phyloP scores from a whole-genome alignment of 179 eudicot genomes.

The Amaranthus tricolor region DNA sequence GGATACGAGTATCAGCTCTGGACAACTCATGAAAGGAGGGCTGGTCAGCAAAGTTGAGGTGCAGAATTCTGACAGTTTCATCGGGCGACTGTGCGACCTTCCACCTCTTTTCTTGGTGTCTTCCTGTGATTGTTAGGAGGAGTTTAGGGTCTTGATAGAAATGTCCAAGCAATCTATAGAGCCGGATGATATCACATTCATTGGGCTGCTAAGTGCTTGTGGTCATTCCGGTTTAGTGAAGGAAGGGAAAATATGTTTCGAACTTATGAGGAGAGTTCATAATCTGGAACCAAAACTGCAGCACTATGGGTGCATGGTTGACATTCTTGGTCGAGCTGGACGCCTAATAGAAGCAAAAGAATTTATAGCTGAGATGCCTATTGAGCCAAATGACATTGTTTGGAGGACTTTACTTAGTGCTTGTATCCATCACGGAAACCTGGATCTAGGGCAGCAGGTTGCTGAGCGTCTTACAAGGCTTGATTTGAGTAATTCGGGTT shows the following conservation, averaged over 20 bases:
- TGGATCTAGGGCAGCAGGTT: slow-evolving; percentile 39
- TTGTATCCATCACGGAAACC: slow-evolving; percentile 44
- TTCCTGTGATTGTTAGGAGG: too few relatives aligned
- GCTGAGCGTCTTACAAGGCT: slow-evolving; percentile 45
- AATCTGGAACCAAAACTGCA: slow-evolving; percentile 36
- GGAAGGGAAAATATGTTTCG: slow-evolving; percentile 39
- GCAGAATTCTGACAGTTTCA: too few relatives aligned
- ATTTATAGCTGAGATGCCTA: slow-evolving; percentile 63
- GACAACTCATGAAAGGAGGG: too few relatives aligned
- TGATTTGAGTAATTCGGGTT: slow-evolving; percentile 43
- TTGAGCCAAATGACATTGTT: slow-evolving; percentile 56
- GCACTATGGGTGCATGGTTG: slow-evolving; percentile 45
- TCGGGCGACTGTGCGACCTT: too few relatives aligned
- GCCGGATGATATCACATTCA: slow-evolving; percentile 75
- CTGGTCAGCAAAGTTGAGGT: too few relatives aligned
- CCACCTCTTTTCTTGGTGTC: too few relatives aligned
- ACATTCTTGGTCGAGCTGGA: slow-evolving; percentile 39
- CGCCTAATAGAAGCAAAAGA: slow-evolving; percentile 37
- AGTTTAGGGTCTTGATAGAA: too few relatives aligned
- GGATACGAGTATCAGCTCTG: too few relatives aligned
- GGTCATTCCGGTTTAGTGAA: slow-evolving; percentile 60
- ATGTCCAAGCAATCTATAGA: slow-evolving; percentile 31
- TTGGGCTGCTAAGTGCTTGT: slow-evolving; percentile 63
- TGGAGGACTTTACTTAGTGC: slow-evolving; percentile 69
- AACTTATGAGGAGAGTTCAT: slow-evolving; percentile 36